A percentile compares a stretch with the other conserved stretches of the same genome.
phyloP scores from a whole-genome alignment of 495 filamentous ascomycete genomes.

The Penicilliopsis zonata region DNA sequence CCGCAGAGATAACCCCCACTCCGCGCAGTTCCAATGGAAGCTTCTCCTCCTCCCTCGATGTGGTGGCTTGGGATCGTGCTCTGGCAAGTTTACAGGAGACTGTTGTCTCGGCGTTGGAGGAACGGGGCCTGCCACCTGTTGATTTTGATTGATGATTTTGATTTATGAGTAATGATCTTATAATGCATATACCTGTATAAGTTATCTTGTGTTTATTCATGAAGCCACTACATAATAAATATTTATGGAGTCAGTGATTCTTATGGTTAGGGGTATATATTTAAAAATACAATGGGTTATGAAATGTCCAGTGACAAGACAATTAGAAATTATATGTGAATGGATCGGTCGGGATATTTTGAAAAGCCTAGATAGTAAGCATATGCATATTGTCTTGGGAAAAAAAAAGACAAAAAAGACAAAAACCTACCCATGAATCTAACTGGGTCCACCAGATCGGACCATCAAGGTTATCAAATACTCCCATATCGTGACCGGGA shows the following conservation, averaged over 20 bases:
- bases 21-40: not conserved
- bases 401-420: not conserved
- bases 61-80: conserved; percentile 36
- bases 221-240: no score
- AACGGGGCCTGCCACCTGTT: conserved; percentile 52
- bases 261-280: no score
- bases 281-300: no score
- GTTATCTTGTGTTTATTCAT: no score
- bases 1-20: conserved; percentile 11
- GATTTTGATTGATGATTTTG: conserved; percentile 34
- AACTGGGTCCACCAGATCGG: conserved; percentile 20
- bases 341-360: conserved; percentile 13
- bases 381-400: not conserved
- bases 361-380: conserved; percentile 10
- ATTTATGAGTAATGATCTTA: no score
- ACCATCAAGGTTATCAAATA: conserved; percentile 16
- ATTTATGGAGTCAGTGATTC: no score
- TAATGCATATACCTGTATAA: no score
- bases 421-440: conserved; percentile 17
- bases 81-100: conserved; percentile 41
- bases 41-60: conserved; percentile 4
- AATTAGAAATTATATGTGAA: conserved; percentile 10
- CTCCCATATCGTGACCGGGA: conserved; percentile 12
- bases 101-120: conserved; percentile 46
- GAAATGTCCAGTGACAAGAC: no score